Evolutionary conservation across 1,284 basidiomycete species (phyloP), one percentile per base, ranked within the genome.

Genomic region (Trametes hirsuta): DNA sequence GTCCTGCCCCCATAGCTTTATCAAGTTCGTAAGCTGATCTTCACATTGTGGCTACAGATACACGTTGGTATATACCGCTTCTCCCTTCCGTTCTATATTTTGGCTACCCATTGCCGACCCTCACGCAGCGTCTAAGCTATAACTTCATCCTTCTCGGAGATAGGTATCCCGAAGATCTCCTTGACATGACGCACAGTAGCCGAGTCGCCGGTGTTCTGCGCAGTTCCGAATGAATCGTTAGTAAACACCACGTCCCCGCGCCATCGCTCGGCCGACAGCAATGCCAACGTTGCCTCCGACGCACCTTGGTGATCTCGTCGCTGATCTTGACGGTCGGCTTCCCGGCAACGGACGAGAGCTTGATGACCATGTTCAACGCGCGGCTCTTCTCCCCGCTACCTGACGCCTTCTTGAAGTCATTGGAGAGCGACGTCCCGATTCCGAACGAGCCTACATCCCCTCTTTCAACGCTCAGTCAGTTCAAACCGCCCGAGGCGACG

Each of bases 331-430:
- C 86, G 66, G 94, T 96, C 1, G 87, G 85, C 61, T 81, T 80
- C 11, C 82, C 84, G 67, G 93, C 80, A 12, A 96, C 88, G 47
- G 84, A 82, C 35, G 85, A 83, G 6, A 98, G 80, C 75, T 97
- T 97, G 77, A 97, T 95, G 42, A 97, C 95, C 73, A 97, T 97
- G 70, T 96, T 97, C 63, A 97, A 77, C 24, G 94, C 85, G 70
- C 87, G 92, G 72, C 90, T 93, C 69, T 83, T 85, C 71, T 86
- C 79, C 24, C 66, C 79, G 6, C 82, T 79, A 25, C 81, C 86
- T 8, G 84, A 86, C 47, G 75, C 68, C 42, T 80, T 84, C 60
- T 72, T 74, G 76, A 94, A 96, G 74, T 95, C 95, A 70, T 97
- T 97, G 10, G 94, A 95, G 12, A 97, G 76, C 72, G 84, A 90